phyloP scores from a whole-genome alignment of 768 basidiomycete species.

The Leccinellum rugosiceps region DNA sequence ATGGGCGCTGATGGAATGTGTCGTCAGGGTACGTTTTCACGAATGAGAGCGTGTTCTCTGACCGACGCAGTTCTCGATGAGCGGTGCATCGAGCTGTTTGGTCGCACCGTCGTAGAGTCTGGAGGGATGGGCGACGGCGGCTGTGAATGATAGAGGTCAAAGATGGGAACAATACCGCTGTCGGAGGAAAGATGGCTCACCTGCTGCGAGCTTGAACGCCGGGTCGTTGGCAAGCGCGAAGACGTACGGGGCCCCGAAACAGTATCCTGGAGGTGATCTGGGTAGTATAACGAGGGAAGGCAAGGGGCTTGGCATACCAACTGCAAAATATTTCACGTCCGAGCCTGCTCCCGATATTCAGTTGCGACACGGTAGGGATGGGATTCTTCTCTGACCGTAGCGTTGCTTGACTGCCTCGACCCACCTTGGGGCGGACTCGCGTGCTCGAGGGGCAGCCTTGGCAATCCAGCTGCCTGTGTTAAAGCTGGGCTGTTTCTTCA shows the following conservation, averaged over 20 bases:
- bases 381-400: constrained; percentile 38
- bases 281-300: neutral
- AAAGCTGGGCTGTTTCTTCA: constrained; percentile 36
- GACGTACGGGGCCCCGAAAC: constrained; percentile 54
- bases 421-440: constrained; percentile 47
- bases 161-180: neutral
- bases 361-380: constrained; percentile 6
- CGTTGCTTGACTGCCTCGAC: constrained; percentile 45
- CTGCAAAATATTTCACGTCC: constrained; percentile 42
- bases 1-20: constrained; percentile 43
- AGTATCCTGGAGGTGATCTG: constrained; percentile 42
- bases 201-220: constrained; percentile 38
- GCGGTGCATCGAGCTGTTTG: constrained; percentile 40
- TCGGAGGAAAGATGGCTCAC: constrained; percentile 27
- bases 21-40: neutral
- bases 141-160: constrained; percentile 22
- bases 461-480: constrained; percentile 43
- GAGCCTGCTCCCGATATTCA: constrained; percentile 4
- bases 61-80: constrained; percentile 50
- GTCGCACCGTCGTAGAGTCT: constrained; percentile 4
- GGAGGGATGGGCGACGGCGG: constrained; percentile 57
- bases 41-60: constrained; percentile 11
- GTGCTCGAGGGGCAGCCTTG: constrained; percentile 35
- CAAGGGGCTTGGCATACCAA: constrained; percentile 32
- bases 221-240: constrained; percentile 46